Percentiles rank a stretch among this genome's conserved stretches.
phyloP scores from a whole-genome alignment of 306 rosid genomes.

The Gillenia trifoliata region DNA sequence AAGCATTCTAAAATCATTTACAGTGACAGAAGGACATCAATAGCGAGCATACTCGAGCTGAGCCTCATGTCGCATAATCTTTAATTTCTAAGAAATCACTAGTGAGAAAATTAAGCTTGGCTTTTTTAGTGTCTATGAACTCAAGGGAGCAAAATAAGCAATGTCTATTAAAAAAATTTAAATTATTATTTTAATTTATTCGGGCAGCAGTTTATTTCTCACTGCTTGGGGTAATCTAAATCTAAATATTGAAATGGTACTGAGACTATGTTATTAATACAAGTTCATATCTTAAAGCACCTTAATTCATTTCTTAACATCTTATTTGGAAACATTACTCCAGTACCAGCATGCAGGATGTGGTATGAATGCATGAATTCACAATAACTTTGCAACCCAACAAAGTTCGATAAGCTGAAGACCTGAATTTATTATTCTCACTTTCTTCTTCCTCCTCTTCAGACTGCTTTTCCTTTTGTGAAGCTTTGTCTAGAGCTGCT shows the following conservation, averaged over 20 bases:
- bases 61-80: neutral
- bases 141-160: neutral
- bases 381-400: neutral
- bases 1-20: neutral
- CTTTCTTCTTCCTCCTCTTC: conserved; percentile 22
- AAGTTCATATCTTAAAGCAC: conserved; percentile 8
- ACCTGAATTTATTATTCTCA: neutral
- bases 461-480: conserved; percentile 19
- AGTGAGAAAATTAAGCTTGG: neutral
- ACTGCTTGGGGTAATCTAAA: conserved; percentile 13
- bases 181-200: neutral
- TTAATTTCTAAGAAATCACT: neutral
- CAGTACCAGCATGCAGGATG: neutral
- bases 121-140: neutral
- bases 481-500: conserved; percentile 9
- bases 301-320: neutral
- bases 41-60: neutral
- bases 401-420: neutral
- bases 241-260: conserved; percentile 3
- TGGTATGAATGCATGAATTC: conserved; percentile 5
- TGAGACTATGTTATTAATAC: neutral
- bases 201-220: neutral
- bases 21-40: neutral
- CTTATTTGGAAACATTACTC: neutral
- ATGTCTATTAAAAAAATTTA: neutral